These are phyloP conservation scores for Pichia manshurica DNA, from an alignment of 805 yeast genomes.

Conservation along the genomic window DNA sequence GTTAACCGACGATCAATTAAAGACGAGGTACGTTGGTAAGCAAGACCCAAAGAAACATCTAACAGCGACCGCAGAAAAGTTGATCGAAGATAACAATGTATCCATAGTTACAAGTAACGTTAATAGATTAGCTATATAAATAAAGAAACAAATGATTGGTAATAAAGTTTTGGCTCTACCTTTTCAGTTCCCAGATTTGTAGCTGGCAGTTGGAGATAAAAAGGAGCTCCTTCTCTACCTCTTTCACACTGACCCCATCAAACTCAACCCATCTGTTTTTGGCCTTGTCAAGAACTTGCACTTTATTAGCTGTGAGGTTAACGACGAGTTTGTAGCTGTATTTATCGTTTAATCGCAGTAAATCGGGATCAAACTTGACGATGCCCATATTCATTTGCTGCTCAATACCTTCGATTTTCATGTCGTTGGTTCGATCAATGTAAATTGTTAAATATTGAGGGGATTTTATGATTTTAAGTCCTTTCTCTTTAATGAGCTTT, in stretches of 20 bases:
- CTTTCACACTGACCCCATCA: conserved; percentile 42
- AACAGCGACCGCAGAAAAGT: conserved; percentile 76
- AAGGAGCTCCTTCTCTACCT: conserved; percentile 50
- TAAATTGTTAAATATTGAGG: conserved; percentile 56
- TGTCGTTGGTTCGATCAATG: conserved; percentile 44
- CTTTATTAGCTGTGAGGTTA: conserved; percentile 48
- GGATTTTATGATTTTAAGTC: conserved; percentile 34
- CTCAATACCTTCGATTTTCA: conserved; percentile 25
- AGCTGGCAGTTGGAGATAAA: conserved; percentile 58
- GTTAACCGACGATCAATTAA: conserved; percentile 78
- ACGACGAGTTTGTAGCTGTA: conserved; percentile 39
- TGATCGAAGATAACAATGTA: conserved; percentile 86
- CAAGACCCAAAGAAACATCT: conserved; percentile 98
- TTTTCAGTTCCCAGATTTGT: conserved; percentile 54
- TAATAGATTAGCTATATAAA: conserved; percentile 79
- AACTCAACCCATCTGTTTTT: conserved; percentile 53
- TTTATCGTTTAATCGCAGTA: conserved; percentile 24
- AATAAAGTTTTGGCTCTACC: no score
- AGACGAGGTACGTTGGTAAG: conserved; percentile 95
- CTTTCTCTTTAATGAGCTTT: conserved; percentile 38
- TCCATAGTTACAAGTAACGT: conserved; percentile 84
- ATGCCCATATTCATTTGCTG: conserved; percentile 53
- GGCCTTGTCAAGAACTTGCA: conserved; percentile 39
- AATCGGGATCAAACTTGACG: conserved; percentile 48
- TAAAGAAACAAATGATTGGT: not conserved